Conservation (phyloP, 208 protist species). For the Leishmania major region DNA sequence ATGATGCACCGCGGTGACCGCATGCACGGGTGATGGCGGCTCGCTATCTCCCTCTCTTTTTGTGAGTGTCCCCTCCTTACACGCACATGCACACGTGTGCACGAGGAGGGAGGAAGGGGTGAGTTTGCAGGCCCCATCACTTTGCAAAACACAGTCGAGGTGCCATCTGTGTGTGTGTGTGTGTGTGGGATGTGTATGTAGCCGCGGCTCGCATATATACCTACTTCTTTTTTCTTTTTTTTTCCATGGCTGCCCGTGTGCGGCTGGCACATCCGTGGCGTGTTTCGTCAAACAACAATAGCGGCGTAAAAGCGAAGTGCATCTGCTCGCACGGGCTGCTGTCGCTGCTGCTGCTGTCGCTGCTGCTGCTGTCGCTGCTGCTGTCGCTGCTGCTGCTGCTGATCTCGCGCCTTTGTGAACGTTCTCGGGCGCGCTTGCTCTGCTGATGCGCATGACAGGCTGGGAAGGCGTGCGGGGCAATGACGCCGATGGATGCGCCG, state of each 20-base stretch:
- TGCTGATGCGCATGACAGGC: not conserved
- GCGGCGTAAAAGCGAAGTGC: not conserved
- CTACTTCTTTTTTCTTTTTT: too few relatives aligned
- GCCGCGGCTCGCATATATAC: too few relatives aligned
- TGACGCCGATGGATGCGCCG: not conserved
- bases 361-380: not conserved
- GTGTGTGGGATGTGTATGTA: constrained; percentile 7
- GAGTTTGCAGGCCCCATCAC: not conserved
- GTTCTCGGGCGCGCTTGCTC: not conserved
- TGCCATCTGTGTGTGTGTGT: not conserved
- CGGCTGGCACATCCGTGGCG: not conserved
- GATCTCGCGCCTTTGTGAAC: not conserved
- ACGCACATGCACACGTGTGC: too few relatives aligned
- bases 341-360: not conserved
- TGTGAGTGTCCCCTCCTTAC: not conserved
- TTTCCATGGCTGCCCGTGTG: not conserved
- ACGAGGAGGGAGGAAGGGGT: too few relatives aligned
- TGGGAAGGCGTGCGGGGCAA: not conserved
- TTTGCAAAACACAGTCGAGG: not conserved
- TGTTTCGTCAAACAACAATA: too few relatives aligned
- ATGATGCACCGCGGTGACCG: not conserved
- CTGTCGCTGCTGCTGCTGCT: not conserved
- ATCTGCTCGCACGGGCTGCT: not conserved
- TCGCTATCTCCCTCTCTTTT: not conserved
- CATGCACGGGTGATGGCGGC: not conserved